phyloP scores from a whole-genome alignment of 2,329 filamentous ascomycete genomes.

The Penicillium psychrosexuale region DNA sequence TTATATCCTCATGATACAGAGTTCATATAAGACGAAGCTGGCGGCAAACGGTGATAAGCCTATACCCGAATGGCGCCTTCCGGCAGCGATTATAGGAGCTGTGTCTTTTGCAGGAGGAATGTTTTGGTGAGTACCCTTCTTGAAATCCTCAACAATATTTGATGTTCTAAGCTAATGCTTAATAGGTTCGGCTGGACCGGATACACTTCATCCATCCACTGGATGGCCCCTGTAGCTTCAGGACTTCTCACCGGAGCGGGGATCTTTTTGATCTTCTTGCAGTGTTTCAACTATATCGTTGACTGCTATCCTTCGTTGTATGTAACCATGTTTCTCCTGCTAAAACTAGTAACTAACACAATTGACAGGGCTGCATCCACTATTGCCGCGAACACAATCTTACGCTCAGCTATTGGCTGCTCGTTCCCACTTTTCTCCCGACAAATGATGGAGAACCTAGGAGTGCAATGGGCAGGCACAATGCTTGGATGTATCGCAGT shows the following conservation, averaged over 20 bases:
- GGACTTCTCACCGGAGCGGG: slow-evolving; percentile 57
- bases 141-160: not conserved
- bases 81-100: slow-evolving; percentile 52
- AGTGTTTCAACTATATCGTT: slow-evolving; percentile 58
- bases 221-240: slow-evolving; percentile 40
- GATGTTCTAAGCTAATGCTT: not conserved
- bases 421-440: slow-evolving; percentile 8
- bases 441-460: slow-evolving; percentile 10
- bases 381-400: slow-evolving; percentile 7
- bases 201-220: slow-evolving; percentile 43
- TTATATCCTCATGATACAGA: slow-evolving; percentile 63
- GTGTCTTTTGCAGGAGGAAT: slow-evolving; percentile 58
- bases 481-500: slow-evolving; percentile 7
- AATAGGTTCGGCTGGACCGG: slow-evolving; percentile 65
- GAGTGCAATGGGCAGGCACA: slow-evolving; percentile 8
- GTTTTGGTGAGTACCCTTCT: slow-evolving; percentile 53
- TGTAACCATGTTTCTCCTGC: not conserved
- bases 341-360: slow-evolving; percentile 4
- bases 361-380: slow-evolving; percentile 5
- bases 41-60: slow-evolving; percentile 60
- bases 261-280: slow-evolving; percentile 56
- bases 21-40: slow-evolving; percentile 65
- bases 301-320: slow-evolving; percentile 56
- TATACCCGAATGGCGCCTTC: slow-evolving; percentile 56
- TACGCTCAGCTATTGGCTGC: slow-evolving; percentile 8